Evolutionary conservation across 441 rosid genomes (phyloP).

Genomic region (Adansonia gregorii): DNA sequence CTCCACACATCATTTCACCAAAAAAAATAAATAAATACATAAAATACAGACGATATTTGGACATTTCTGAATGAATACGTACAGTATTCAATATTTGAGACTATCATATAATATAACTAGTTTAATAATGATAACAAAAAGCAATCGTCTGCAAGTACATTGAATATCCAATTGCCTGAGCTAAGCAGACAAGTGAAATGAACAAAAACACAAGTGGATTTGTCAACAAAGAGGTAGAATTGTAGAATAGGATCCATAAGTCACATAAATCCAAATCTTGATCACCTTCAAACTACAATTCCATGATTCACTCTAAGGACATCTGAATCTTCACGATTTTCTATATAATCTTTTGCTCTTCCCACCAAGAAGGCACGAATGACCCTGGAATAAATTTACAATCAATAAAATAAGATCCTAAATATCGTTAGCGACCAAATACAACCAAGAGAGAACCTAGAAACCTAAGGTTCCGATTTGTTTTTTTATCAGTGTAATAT

Average conservation of each 20-base stretch:
- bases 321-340: constrained; percentile 62
- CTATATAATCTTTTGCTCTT: constrained; percentile 22
- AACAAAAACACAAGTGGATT: constrained; percentile 38
- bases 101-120: neutral
- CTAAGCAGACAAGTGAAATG: neutral
- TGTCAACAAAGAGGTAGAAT: constrained; percentile 35
- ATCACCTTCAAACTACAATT: constrained; percentile 28
- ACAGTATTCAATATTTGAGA: too few species aligned
- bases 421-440: neutral
- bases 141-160: constrained; percentile 10
- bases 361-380: constrained; percentile 60
- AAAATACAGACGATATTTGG: too few species aligned
- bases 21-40: too few species aligned
- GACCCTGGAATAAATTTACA: constrained; percentile 35
- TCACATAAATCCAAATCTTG: constrained; percentile 17
- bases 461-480: neutral
- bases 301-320: constrained; percentile 23
- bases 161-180: constrained; percentile 5
- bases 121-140: neutral
- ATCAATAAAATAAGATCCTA: neutral
- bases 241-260: constrained; percentile 35
- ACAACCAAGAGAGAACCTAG: neutral
- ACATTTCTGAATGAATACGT: neutral
- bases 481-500: too few species aligned
- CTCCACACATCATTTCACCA: too few species aligned